Conservation (phyloP, 179 eudicot genomes). For the Heliamphora pulchella region DNA sequence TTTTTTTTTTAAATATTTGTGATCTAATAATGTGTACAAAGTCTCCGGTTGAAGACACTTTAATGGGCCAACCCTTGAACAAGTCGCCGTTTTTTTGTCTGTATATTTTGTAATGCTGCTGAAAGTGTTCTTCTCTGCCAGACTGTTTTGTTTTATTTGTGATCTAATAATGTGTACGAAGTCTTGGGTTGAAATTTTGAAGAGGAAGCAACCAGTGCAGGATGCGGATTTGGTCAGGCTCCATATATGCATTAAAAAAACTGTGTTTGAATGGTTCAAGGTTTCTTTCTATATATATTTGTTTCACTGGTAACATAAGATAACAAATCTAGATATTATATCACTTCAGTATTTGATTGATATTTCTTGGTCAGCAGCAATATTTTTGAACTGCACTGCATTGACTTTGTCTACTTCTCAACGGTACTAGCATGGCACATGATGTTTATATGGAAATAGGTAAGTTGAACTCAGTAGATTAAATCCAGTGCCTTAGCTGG, state of each 20-base stretch:
- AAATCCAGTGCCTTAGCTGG: not conserved
- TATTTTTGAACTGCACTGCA: not conserved
- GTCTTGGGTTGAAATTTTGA: constrained; percentile 6
- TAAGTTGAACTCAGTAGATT: not conserved
- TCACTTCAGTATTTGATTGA: not conserved
- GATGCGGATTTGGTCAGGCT: constrained; percentile 11
- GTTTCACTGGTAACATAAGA: not conserved
- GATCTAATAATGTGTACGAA: not conserved
- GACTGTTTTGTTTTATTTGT: not conserved
- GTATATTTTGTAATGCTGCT: not conserved
- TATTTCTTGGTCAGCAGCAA: not conserved
- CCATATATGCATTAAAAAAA: not conserved
- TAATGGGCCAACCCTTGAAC: not conserved
- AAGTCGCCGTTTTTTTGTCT: not conserved
- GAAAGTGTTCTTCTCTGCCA: constrained; percentile 8
- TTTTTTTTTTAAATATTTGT: not conserved
- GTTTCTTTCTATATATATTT: not conserved
- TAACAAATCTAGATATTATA: not conserved
- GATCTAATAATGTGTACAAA: not conserved
- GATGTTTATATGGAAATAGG: not conserved
- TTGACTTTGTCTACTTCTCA: not conserved
- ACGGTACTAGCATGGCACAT: not conserved
- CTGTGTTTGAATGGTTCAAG: not conserved
- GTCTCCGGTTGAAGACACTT: constrained; percentile 4
- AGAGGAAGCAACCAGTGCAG: not conserved